Evolutionary conservation across 768 basidiomycete species (phyloP).

Genomic region (Wakefieldia striispora): DNA sequence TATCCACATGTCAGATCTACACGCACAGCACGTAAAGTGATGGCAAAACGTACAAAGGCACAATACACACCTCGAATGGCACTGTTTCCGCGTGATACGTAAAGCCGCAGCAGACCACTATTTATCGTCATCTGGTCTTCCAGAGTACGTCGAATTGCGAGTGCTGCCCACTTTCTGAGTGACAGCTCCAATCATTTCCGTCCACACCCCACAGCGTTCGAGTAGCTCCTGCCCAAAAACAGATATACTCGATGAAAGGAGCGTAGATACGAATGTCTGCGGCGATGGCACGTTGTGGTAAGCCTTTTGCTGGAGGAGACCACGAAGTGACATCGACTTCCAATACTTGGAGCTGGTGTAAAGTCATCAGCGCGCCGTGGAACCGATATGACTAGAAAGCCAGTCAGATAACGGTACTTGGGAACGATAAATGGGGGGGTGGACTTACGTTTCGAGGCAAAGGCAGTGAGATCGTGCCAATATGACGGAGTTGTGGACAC

Average conservation of each 20-base stretch:
- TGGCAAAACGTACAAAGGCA: constrained; percentile 24
- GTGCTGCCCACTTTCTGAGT: constrained; percentile 26
- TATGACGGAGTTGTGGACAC: constrained; percentile 35
- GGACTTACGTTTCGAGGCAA: constrained; percentile 36
- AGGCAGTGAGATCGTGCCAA: constrained; percentile 39
- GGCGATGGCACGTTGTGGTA: constrained; percentile 35
- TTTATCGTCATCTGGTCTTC: constrained; percentile 24
- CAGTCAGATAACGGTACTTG: constrained; percentile 21
- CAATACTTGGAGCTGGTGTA: constrained; percentile 34
- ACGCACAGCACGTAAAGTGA: constrained; percentile 16
- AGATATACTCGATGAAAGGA: constrained; percentile 33
- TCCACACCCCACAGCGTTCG: constrained; percentile 31
- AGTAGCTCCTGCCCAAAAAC: constrained; percentile 33
- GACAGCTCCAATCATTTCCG: constrained; percentile 36
- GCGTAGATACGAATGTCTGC: constrained; percentile 40
- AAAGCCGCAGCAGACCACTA: constrained; percentile 18
- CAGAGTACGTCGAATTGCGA: constrained; percentile 29
- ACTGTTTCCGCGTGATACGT: constrained; percentile 23
- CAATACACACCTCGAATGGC: constrained; percentile 21
- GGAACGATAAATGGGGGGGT: constrained; percentile 1
- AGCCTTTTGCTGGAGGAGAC: constrained; percentile 30
- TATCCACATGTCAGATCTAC: constrained; percentile 21
- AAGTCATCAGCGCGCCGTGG: constrained; percentile 32
- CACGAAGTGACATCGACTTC: constrained; percentile 39
- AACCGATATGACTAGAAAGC: constrained; percentile 32